Percentiles rank a stretch among this genome's conserved stretches.
Evolutionary conservation across 2,329 filamentous ascomycete genomes (phyloP).

Genomic region (Botrytis aclada): DNA sequence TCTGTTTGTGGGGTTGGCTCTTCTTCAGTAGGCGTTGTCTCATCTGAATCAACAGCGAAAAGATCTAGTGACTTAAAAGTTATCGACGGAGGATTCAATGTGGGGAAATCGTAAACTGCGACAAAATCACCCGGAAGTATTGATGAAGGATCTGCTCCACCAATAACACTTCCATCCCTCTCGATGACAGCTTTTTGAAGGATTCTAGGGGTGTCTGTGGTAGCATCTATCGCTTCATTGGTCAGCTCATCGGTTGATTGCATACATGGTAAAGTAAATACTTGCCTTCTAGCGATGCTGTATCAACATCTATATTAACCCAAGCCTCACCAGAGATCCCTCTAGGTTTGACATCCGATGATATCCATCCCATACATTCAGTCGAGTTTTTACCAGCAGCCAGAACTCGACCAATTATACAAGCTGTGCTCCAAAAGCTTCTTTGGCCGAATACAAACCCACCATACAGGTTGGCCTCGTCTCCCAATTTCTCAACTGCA

Average conservation of each 20-base stretch:
- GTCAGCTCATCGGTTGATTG: not conserved
- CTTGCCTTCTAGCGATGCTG: constrained; percentile 40
- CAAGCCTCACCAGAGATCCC: constrained; percentile 52
- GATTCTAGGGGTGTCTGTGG: constrained; percentile 55
- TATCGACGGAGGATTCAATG: constrained; percentile 46
- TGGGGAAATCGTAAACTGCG: constrained; percentile 56
- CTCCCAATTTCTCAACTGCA: constrained; percentile 56
- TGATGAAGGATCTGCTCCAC: constrained; percentile 52
- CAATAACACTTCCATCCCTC: constrained; percentile 58
- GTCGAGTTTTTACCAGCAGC: constrained; percentile 59
- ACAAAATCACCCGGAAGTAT: constrained; percentile 61
- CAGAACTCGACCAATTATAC: constrained; percentile 62
- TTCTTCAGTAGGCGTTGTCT: constrained; percentile 38
- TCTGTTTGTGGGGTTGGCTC: constrained; percentile 25
- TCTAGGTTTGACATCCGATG: constrained; percentile 55
- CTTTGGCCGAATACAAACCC: constrained; percentile 62
- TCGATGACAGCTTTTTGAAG: constrained; percentile 61
- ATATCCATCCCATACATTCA: constrained; percentile 68
- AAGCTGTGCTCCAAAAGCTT: constrained; percentile 68
- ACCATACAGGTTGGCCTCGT: constrained; percentile 59
- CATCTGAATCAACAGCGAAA: constrained; percentile 45
- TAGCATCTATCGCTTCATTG: constrained; percentile 47
- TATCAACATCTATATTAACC: constrained; percentile 56
- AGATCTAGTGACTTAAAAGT: constrained; percentile 52
- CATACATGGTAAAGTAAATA: not conserved